phyloP scores from a whole-genome alignment of 441 rosid genomes.

The Monsonia emarginata region DNA sequence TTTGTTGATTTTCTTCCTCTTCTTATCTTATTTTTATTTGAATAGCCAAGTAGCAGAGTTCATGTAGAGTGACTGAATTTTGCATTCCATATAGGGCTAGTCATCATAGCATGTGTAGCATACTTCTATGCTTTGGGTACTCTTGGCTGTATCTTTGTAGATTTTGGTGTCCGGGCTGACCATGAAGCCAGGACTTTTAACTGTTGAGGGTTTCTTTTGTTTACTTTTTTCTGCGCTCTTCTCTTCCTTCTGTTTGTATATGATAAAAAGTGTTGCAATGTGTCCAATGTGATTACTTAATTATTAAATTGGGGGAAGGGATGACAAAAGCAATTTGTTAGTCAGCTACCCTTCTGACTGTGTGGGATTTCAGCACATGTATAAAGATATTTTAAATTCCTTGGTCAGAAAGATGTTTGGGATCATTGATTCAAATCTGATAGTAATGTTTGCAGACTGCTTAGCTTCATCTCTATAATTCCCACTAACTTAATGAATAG shows the following conservation, averaged over 20 bases:
- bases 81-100: neutral
- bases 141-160: neutral
- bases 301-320: neutral
- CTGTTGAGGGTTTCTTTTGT: slow-evolving; percentile 7
- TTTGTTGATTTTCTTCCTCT: slow-evolving; percentile 3
- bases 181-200: neutral
- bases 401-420: neutral
- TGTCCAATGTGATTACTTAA: neutral
- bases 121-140: neutral
- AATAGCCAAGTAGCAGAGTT: neutral
- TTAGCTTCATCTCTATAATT: neutral
- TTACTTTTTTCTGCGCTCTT: neutral
- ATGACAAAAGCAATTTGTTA: neutral
- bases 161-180: neutral
- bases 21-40: neutral
- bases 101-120: neutral
- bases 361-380: neutral
- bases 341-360: neutral
- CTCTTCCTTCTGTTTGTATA: too few relatives aligned
- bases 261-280: neutral
- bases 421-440: neutral
- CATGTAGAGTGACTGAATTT: slow-evolving; percentile 1
- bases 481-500: neutral
- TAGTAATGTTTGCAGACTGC: slow-evolving; percentile 4
- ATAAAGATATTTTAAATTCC: neutral